Evolutionary conservation across 768 basidiomycete genomes (phyloP).

Genomic region (Leccinum uliginosum): DNA sequence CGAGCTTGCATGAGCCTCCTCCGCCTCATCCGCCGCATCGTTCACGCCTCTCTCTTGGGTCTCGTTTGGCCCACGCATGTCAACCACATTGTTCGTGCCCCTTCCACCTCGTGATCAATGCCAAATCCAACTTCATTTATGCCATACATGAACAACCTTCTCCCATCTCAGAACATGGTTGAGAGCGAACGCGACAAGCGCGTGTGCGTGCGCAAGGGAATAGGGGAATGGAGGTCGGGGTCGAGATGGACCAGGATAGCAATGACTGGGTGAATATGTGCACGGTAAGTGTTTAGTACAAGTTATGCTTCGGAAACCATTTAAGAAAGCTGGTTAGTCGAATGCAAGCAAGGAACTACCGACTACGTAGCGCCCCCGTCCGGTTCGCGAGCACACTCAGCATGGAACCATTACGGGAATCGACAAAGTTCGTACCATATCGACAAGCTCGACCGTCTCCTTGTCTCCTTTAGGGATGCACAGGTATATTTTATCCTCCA

Average conservation of each 20-base stretch:
- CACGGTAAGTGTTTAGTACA: conserved; percentile 50
- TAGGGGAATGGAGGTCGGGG: conserved; percentile 72
- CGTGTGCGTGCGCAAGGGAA: conserved; percentile 54
- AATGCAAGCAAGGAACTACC: conserved; percentile 46
- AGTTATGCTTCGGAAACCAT: conserved; percentile 13
- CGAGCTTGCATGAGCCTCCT: no score
- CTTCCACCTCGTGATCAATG: conserved; percentile 59
- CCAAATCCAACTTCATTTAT: conserved; percentile 79
- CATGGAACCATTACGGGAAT: conserved; percentile 90
- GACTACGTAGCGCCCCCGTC: conserved; percentile 65
- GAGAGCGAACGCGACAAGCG: conserved; percentile 61
- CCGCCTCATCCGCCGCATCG: no score
- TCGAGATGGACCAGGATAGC: conserved; percentile 71
- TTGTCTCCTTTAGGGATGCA: conserved; percentile 93
- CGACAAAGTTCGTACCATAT: conserved; percentile 71
- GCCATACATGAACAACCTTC: conserved; percentile 75
- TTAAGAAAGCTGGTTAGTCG: conserved; percentile 38
- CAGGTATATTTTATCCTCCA: conserved; percentile 54
- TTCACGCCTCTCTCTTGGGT: no score
- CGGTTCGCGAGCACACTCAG: conserved; percentile 73
- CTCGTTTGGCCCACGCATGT: no score
- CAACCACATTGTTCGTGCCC: no score
- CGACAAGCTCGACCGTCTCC: conserved; percentile 80
- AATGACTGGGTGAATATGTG: conserved; percentile 76
- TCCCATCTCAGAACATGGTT: conserved; percentile 43